These are phyloP conservation scores for Penicillium taxi DNA, from an alignment of 495 filamentous ascomycete species.

Conservation along the genomic window DNA sequence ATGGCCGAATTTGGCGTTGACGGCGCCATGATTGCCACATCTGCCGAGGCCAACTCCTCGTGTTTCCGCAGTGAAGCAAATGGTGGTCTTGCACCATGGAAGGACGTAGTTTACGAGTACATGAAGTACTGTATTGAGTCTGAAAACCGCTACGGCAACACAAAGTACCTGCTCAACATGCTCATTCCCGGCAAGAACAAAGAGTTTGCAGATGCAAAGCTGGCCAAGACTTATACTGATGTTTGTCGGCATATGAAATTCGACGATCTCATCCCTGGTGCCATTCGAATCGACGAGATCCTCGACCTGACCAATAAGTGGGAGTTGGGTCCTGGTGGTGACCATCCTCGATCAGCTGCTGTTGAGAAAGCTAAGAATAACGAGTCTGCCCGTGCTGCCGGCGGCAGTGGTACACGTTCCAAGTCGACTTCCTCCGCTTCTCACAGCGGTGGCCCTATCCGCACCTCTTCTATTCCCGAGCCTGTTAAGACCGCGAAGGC, in stretches of 20 bases:
- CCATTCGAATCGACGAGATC: constrained; percentile 55
- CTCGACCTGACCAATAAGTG: constrained; percentile 49
- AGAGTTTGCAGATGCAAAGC: constrained; percentile 45
- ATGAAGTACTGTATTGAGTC: constrained; percentile 60
- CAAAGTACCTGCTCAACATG: constrained; percentile 79
- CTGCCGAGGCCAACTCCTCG: constrained; percentile 81
- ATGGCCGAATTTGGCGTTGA: constrained; percentile 72
- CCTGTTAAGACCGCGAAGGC: constrained; percentile 18
- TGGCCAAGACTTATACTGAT: constrained; percentile 56
- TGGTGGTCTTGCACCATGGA: constrained; percentile 62
- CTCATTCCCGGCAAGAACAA: constrained; percentile 72
- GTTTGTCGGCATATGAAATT: constrained; percentile 54
- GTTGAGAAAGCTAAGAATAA: constrained; percentile 47
- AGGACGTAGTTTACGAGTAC: constrained; percentile 66
- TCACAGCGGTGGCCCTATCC: constrained; percentile 31
- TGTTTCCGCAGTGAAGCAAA: constrained; percentile 62
- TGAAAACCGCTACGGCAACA: constrained; percentile 83
- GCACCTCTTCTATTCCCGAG: constrained; percentile 29
- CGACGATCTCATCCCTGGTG: constrained; percentile 49
- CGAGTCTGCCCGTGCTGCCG: constrained; percentile 38
- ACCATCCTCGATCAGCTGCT: constrained; percentile 33
- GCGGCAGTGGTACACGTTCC: constrained; percentile 22
- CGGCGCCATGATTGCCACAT: constrained; percentile 93
- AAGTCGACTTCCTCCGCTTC: constrained; percentile 22
- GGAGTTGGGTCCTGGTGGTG: constrained; percentile 14